Evolutionary conservation across 129 eudicot genomes (phyloP).

Genomic region (Lactuca saligna): DNA sequence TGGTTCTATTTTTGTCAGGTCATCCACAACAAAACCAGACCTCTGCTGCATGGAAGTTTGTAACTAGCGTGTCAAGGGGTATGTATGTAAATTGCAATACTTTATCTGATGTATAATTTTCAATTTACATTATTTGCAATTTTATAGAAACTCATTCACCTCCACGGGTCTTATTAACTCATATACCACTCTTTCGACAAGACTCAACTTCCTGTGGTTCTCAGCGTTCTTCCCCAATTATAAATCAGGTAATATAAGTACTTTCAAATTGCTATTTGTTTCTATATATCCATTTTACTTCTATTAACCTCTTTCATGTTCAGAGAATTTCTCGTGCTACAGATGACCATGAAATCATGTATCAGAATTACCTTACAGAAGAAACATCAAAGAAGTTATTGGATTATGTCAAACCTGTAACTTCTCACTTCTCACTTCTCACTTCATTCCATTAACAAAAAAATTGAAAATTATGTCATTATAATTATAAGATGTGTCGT

Average conservation of each 20-base stretch:
- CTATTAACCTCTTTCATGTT: conserved; percentile 33
- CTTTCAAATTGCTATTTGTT: conserved; percentile 8
- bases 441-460: conserved; percentile 15
- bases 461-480: background rate
- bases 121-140: background rate
- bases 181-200: conserved; percentile 86
- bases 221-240: conserved; percentile 67
- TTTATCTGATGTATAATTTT: background rate
- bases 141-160: conserved; percentile 45
- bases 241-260: conserved; percentile 58
- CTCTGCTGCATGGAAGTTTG: conserved; percentile 61
- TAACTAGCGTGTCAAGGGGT: conserved; percentile 56
- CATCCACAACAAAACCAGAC: conserved; percentile 46
- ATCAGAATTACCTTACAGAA: conserved; percentile 78
- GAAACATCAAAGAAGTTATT: conserved; percentile 54
- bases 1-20: conserved; percentile 43
- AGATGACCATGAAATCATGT: conserved; percentile 53
- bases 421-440: conserved; percentile 34
- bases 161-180: conserved; percentile 79
- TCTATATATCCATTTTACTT: conserved; percentile 7
- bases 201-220: conserved; percentile 91
- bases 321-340: conserved; percentile 68
- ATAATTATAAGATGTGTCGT: conserved; percentile 15
- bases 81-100: conserved; percentile 43
- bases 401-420: conserved; percentile 74